These are phyloP conservation scores for Excoecaria cochinchinensis DNA, from an alignment of 345 rosid genomes.

Conservation along the genomic window DNA sequence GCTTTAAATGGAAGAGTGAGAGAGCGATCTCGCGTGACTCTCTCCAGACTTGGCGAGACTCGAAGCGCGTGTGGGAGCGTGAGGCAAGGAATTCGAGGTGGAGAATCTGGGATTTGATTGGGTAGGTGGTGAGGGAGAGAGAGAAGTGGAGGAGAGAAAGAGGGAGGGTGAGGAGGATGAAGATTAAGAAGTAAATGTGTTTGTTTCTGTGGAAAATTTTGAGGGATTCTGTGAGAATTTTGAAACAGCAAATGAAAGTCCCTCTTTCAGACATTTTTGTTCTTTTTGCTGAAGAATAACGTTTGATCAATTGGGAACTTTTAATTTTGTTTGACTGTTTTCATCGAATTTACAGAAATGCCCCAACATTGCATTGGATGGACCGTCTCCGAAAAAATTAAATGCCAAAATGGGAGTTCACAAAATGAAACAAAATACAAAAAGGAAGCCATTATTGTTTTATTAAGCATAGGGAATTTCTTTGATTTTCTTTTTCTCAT, in stretches of 20 bases:
- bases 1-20: conserved; percentile 53
- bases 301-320: not conserved
- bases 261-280: conserved; percentile 5
- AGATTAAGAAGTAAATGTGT: conserved; percentile 42
- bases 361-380: too few relatives aligned
- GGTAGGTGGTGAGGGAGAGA: conserved; percentile 49
- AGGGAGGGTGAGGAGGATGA: conserved; percentile 51
- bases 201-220: conserved; percentile 46
- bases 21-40: conserved; percentile 63
- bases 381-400: too few relatives aligned
- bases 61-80: conserved; percentile 49
- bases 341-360: too few relatives aligned
- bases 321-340: not conserved
- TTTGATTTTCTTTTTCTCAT: too few relatives aligned
- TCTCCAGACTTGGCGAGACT: conserved; percentile 58
- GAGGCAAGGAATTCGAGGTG: conserved; percentile 54
- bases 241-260: not conserved
- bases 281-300: not conserved
- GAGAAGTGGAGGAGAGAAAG: conserved; percentile 55
- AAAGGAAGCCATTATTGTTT: too few relatives aligned
- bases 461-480: too few relatives aligned
- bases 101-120: conserved; percentile 47
- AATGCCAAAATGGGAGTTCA: too few relatives aligned
- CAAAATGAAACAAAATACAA: too few relatives aligned
- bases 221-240: conserved; percentile 28